A percentile compares a stretch with the other conserved stretches of the same genome.
These are phyloP conservation scores for Hypocreales sp. DNA, from an alignment of 2,329 filamentous ascomycete species.

Conservation along the genomic window DNA sequence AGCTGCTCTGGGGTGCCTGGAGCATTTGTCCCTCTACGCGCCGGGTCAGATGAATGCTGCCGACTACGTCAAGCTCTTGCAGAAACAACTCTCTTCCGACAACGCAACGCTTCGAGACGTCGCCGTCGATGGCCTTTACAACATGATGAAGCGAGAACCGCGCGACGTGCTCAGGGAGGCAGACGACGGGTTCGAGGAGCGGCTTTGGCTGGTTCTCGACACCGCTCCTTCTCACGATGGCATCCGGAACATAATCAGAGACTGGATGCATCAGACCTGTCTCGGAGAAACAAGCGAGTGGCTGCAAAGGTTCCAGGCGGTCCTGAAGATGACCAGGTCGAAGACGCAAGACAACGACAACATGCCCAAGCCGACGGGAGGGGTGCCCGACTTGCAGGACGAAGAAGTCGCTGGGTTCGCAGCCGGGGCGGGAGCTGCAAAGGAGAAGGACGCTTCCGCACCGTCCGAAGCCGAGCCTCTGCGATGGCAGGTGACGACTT, in stretches of 20 bases:
- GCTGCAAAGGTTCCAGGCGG: conserved; percentile 76
- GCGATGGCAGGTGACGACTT: conserved; percentile 89
- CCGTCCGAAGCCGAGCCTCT: conserved; percentile 66
- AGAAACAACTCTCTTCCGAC: conserved; percentile 58
- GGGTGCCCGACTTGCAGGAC: conserved; percentile 70
- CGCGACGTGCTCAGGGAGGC: conserved; percentile 67
- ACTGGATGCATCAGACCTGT: conserved; percentile 87
- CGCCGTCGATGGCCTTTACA: conserved; percentile 78
- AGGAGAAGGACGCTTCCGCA: conserved; percentile 35
- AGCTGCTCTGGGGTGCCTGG: conserved; percentile 68
- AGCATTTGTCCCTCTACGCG: conserved; percentile 85
- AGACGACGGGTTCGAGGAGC: conserved; percentile 68
- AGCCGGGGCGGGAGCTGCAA: conserved; percentile 46
- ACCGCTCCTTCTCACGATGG: conserved; percentile 58
- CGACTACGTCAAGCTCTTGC: conserved; percentile 70
- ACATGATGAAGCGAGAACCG: conserved; percentile 86
- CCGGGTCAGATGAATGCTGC: conserved; percentile 73
- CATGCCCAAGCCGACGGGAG: conserved; percentile 27
- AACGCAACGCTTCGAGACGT: conserved; percentile 58
- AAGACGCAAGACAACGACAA: conserved; percentile 41
- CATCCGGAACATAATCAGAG: conserved; percentile 74
- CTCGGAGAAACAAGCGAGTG: conserved; percentile 67
- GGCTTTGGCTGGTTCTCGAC: conserved; percentile 83
- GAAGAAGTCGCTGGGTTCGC: conserved; percentile 96
- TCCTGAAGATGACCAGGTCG: conserved; percentile 73